These are phyloP conservation scores for Mycena galericulata DNA, from an alignment of 768 basidiomycete species.

Conservation along the genomic window DNA sequence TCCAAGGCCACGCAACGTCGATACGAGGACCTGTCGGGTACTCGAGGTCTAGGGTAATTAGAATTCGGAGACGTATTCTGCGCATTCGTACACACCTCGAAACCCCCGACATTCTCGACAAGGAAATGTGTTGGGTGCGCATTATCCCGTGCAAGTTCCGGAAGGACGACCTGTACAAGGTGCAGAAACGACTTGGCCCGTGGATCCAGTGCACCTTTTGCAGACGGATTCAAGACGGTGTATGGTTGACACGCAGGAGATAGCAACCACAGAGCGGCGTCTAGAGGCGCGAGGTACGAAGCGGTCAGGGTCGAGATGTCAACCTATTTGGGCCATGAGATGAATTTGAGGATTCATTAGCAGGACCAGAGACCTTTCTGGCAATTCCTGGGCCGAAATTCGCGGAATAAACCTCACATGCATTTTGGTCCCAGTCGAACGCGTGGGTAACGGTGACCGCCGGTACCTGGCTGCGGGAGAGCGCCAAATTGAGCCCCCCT, in stretches of 20 bases:
- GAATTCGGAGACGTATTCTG: conserved; percentile 9
- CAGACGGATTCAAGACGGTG: conserved; percentile 75
- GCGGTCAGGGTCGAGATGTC: conserved; percentile 74
- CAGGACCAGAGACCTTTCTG: conserved; percentile 55
- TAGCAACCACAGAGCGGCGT: conserved; percentile 79
- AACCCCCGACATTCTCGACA: conserved; percentile 87
- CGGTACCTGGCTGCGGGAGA: conserved; percentile 61
- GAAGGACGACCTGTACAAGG: conserved; percentile 72
- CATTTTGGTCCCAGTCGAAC: conserved; percentile 88
- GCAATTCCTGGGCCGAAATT: conserved; percentile 66
- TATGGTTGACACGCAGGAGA: conserved; percentile 88
- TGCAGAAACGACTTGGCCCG: conserved; percentile 83
- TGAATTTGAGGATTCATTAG: no score
- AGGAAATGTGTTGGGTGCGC: conserved; percentile 70
- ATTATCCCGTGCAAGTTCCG: conserved; percentile 58
- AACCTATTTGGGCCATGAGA: not conserved
- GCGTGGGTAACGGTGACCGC: conserved; percentile 69
- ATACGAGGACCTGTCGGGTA: conserved; percentile 68
- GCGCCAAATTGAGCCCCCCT: conserved; percentile 83
- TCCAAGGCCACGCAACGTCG: conserved; percentile 62
- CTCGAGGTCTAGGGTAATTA: conserved; percentile 63
- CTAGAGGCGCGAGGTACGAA: conserved; percentile 53
- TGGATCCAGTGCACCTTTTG: conserved; percentile 75
- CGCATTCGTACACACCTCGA: conserved; percentile 67
- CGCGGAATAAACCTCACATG: conserved; percentile 74